Percentiles rank a stretch among this genome's conserved stretches.
phyloP scores from a whole-genome alignment of 1,284 basidiomycete genomes.

The Sporisorium iseilematis-ciliati region DNA sequence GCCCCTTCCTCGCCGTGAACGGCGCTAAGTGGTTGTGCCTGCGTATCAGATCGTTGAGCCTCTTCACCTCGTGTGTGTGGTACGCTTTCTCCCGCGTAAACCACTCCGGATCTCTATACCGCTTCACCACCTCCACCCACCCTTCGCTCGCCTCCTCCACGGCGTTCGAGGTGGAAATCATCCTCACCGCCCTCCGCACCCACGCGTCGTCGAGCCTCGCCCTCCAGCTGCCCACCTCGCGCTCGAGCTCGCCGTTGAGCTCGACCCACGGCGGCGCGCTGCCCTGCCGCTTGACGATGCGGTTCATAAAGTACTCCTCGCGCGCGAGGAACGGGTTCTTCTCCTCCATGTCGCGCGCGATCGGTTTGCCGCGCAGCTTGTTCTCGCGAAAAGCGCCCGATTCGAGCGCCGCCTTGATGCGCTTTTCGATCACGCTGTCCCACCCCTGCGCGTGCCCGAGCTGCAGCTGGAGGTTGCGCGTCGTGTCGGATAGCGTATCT shows the following conservation, averaged over 20 bases:
- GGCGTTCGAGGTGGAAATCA: constrained; percentile 71
- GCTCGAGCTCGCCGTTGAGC: constrained; percentile 78
- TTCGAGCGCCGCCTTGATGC: constrained; percentile 75
- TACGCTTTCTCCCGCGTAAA: constrained; percentile 75
- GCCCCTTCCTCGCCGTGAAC: constrained; percentile 52
- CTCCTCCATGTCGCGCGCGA: constrained; percentile 76
- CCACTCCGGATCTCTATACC: constrained; percentile 80
- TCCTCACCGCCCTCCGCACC: constrained; percentile 77
- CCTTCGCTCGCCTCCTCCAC: constrained; percentile 68
- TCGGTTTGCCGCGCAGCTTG: constrained; percentile 80
- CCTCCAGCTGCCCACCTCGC: constrained; percentile 77
- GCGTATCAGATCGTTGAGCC: constrained; percentile 58
- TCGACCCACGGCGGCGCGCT: constrained; percentile 93
- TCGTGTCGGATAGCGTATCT: constrained; percentile 62
- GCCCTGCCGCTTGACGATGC: constrained; percentile 85
- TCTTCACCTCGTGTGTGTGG: constrained; percentile 46
- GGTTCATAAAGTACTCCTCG: constrained; percentile 78
- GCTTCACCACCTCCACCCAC: constrained; percentile 64
- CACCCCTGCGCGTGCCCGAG: constrained; percentile 55
- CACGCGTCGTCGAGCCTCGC: constrained; percentile 75
- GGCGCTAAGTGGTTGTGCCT: constrained; percentile 62
- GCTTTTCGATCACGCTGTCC: constrained; percentile 60
- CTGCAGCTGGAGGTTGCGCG: constrained; percentile 31
- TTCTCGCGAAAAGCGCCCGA: constrained; percentile 81
- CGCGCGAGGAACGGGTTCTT: constrained; percentile 76